Evolutionary conservation across 202 grass and related monocot genomes (phyloP), one percentile per base, ranked within the genome.

Genomic region (Bolboschoenoplectus hybrid): DNA sequence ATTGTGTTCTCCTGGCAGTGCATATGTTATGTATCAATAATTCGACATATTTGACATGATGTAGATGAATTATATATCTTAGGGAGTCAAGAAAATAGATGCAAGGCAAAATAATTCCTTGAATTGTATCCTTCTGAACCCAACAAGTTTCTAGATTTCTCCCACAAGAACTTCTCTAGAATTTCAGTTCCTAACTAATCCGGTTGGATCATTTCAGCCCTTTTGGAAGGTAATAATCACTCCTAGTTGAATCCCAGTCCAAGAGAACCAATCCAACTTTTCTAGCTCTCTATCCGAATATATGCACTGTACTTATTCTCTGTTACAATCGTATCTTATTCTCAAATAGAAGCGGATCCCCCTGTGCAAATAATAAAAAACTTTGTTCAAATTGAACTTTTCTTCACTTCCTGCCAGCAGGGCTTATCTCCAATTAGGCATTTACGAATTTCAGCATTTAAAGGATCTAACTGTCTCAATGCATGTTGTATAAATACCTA

Each of bases 111-210:
- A 26, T 26, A 26, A 26, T 26, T 26, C 26, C 26, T 26, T 52
- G 9, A 12, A 1, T 52, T 52, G 50, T 52, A 10, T 52, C 50
- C 50, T 52, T 52, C 12, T 12, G 3, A 52, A 52, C 8, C 50
- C 50, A 52, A 52, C 50, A 45, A 70, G 40, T 45, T 67, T 70
- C 77, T 81, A 62, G 57, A 81, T 81, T 38, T 43, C 76, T 81
- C 26, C 51, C 57, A 81, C 3, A 10, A 40, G 17, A 81, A 50
- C 34, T 60, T 35, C 16, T 70, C 40, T 70, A 45, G 67, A 70
- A 70, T 40, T 45, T 70, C 40, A 45, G 74, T 79, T 79, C 52
- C 36, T 81, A 41, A 36, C 57, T 40, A n/a, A 63, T 63, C 52
- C 53, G 19, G 38, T 19, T 62, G 77, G 16, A 3, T n/a, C 39